Percentiles rank a stretch among this genome's conserved stretches.
Conservation (phyloP, 2,329 filamentous ascomycete genomes). For the Parastagonospora nodorum region DNA sequence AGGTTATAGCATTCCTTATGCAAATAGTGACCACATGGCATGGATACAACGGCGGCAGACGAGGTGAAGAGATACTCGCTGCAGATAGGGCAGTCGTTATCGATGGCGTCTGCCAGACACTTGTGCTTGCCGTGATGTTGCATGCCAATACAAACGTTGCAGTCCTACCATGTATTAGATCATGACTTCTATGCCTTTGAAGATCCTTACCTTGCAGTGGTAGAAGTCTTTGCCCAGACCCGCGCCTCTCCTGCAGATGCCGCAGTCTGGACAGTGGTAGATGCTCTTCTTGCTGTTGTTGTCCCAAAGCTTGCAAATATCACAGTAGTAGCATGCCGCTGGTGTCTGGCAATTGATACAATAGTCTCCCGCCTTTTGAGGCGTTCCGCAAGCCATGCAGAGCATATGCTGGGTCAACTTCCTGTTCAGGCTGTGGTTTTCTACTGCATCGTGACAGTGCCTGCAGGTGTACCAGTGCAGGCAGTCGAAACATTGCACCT, state of each 20-base stretch:
- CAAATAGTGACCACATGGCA: constrained; percentile 95
- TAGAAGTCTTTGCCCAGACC: constrained; percentile 96
- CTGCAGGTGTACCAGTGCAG: constrained; percentile 93
- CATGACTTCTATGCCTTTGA: constrained; percentile 8
- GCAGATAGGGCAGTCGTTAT: constrained; percentile 96
- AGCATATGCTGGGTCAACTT: constrained; percentile 92
- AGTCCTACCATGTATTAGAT: constrained; percentile 53
- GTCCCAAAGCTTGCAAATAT: constrained; percentile 96
- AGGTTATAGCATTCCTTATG: constrained; percentile 87
- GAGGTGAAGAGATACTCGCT: constrained; percentile 97
- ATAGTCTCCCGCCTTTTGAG: constrained; percentile 78
- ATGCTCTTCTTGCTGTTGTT: constrained; percentile 89
- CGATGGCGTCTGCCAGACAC: constrained; percentile 63
- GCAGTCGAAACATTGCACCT: constrained; percentile 90
- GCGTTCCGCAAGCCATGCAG: constrained; percentile 90
- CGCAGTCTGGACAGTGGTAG: constrained; percentile 95
- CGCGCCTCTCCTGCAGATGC: constrained; percentile 88
- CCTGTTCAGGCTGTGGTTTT: constrained; percentile 79
- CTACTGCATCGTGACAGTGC: constrained; percentile 85
- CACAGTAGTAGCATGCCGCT: constrained; percentile 89
- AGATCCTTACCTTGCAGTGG: constrained; percentile 81
- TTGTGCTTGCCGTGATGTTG: constrained; percentile 58
- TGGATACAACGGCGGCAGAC: constrained; percentile 84
- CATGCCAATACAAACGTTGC: constrained; percentile 92
- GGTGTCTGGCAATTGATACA: constrained; percentile 78